phyloP scores from a whole-genome alignment of 176 grass and related monocot species.

The Luzula sylvatica region DNA sequence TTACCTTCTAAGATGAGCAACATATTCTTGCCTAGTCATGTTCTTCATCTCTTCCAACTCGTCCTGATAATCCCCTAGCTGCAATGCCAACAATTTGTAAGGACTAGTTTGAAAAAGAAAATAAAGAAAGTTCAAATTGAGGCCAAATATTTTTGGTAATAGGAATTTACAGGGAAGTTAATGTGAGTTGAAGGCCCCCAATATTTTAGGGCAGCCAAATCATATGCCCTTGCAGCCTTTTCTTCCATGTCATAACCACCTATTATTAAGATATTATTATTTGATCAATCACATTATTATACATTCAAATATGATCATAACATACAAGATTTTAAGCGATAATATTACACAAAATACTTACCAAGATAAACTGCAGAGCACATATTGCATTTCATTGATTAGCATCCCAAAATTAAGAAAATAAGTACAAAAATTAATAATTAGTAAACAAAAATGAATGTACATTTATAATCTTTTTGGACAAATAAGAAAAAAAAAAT shows the following conservation, averaged over 20 bases:
- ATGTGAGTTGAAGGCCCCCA: conserved; percentile 97
- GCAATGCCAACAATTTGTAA: neutral
- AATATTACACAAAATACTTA: conserved; percentile 18
- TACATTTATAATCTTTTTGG: too few species aligned
- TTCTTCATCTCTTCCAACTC: conserved; percentile 97
- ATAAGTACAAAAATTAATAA: neutral
- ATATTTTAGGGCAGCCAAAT: conserved; percentile 97
- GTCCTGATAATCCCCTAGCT: conserved; percentile 91
- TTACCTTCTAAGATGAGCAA: conserved; percentile 93
- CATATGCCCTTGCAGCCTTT: conserved; percentile 95
- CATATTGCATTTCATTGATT: neutral
- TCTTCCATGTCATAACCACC: conserved; percentile 99
- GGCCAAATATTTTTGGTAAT: neutral
- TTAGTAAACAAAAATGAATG: conserved; percentile 11
- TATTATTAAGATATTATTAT: conserved; percentile 22
- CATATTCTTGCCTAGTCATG: conserved; percentile 98
- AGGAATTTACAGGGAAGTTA: conserved; percentile 74
- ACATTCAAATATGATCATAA: neutral
- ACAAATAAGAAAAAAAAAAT: neutral
- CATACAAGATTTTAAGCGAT: conserved; percentile 1
- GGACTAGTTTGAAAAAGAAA: neutral
- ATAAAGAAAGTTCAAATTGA: conserved; percentile 5
- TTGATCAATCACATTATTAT: conserved; percentile 12
- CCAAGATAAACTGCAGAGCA: conserved; percentile 88
- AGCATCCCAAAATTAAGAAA: conserved; percentile 27